Base-by-base conservation (phyloP, 2,329 filamentous ascomycete genomes). In the Samsoniella hepiali region DNA sequence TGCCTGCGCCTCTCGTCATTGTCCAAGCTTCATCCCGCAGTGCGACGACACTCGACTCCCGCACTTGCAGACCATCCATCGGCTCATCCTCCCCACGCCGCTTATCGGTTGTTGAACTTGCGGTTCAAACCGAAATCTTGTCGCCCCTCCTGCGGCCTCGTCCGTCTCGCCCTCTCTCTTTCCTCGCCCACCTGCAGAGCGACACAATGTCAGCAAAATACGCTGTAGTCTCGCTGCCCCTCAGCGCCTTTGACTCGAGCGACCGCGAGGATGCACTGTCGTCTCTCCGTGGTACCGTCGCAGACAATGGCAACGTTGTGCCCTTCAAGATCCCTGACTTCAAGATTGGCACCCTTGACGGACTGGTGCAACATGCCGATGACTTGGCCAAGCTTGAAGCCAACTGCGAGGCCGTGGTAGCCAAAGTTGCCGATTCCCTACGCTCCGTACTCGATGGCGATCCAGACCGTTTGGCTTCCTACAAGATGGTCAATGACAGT, bases 341-440 rank as follows among this genome's bases (percentile, higher is more conserved):
- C 84, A 99, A 98, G 82, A 96, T 99, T 75, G 95, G 95, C 64
- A 97, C 95, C 0, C 84, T 99, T 44, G 95, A 99, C 79, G 92
- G 91, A 45, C 83, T 99, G 64, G 93, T 99, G 51, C 91, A 97
- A 78, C 94, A 99, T 77, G 95, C 95, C 63, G 95, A 99, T 73
- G 95, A 98, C 73, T 82, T 99, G 62, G 84, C 88, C 64, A 98
- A 97, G 85, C 87, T 98, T 58, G 91, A 96, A 69, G 76, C 83
- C 42, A 84, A 85, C 42, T 97, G 93, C 75, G 87, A 93, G 76
- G 85, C 83, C 60, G 91, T 97, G 7, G 93, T 96, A 45, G 84
- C 83, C 69, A 98, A 97, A 79, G 91, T 98, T 44, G 88, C 88
- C 68, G 93, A 97, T 72, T 93, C 93, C 62, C 79, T 99, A 75